Evolutionary conservation across 2,329 filamentous ascomycete species (phyloP).

Genomic region (Rhynchosporium secalis): DNA sequence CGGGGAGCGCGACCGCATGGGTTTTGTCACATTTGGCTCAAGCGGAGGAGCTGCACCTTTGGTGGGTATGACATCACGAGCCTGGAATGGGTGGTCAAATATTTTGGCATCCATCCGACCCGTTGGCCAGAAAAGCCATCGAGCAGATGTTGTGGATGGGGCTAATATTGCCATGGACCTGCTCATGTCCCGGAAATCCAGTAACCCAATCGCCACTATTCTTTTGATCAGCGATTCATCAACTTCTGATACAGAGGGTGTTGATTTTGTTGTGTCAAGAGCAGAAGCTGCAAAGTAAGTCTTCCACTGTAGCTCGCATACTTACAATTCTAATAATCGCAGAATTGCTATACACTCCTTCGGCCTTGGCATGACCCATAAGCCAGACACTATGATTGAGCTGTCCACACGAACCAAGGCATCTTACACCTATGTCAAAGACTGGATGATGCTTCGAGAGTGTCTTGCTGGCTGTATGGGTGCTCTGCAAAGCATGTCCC

Average conservation of each 20-base stretch:
- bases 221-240: constrained; percentile 97
- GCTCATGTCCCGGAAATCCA: constrained; percentile 95
- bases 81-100: constrained; percentile 88
- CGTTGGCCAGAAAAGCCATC: constrained; percentile 92
- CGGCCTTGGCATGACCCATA: constrained; percentile 92
- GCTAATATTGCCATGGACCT: constrained; percentile 98
- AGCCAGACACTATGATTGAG: constrained; percentile 98
- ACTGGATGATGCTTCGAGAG: constrained; percentile 99
- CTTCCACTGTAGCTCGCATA: not conserved
- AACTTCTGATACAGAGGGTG: constrained; percentile 89
- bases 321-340: constrained; percentile 28
- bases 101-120: constrained; percentile 85
- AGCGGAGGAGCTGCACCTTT: constrained; percentile 90
- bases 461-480: constrained; percentile 92
- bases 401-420: constrained; percentile 93
- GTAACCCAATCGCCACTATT: constrained; percentile 92
- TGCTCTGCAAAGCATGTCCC: constrained; percentile 89
- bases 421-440: constrained; percentile 97
- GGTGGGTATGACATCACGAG: constrained; percentile 97
- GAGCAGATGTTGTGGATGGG: constrained; percentile 94
- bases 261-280: constrained; percentile 95
- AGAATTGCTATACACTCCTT: constrained; percentile 96
- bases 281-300: constrained; percentile 94
- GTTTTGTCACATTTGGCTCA: constrained; percentile 93
- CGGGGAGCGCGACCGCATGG: constrained; percentile 94